Evolutionary conservation across 495 filamentous ascomycete species (phyloP).

Genomic region (Aspergillus funiculosus): DNA sequence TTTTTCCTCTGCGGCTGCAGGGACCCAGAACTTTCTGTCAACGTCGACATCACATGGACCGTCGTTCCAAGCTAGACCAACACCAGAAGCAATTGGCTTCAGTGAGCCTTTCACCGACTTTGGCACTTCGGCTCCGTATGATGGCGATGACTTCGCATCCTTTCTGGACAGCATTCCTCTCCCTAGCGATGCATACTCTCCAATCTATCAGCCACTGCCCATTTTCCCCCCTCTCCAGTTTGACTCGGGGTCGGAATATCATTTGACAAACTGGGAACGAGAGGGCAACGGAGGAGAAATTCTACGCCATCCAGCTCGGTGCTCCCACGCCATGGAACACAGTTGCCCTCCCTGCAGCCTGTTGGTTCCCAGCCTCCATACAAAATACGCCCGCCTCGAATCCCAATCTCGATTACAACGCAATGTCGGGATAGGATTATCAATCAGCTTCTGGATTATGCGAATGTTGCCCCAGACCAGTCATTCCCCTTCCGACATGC

Average conservation of each 20-base stretch:
- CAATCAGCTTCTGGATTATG: slow-evolving; percentile 21
- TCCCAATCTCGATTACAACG: slow-evolving; percentile 32
- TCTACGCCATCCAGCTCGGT: slow-evolving; percentile 32
- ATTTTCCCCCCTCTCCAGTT: slow-evolving; percentile 33
- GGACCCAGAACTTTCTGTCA: not conserved
- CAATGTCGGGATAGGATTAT: slow-evolving; percentile 34
- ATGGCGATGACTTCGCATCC: slow-evolving; percentile 37
- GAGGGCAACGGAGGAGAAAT: slow-evolving; percentile 11
- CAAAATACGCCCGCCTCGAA: slow-evolving; percentile 28
- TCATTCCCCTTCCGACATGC: slow-evolving; percentile 52
- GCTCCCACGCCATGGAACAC: slow-evolving; percentile 34
- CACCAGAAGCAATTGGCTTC: slow-evolving; percentile 24
- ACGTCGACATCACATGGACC: slow-evolving; percentile 13
- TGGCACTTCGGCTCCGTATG: slow-evolving; percentile 18
- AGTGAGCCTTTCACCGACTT: slow-evolving; percentile 26
- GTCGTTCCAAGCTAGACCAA: slow-evolving; percentile 2
- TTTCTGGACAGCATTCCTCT: slow-evolving; percentile 40
- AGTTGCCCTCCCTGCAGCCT: slow-evolving; percentile 36
- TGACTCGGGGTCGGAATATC: slow-evolving; percentile 28
- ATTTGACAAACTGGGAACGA: slow-evolving; percentile 22
- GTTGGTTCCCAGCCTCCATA: slow-evolving; percentile 29
- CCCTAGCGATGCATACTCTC: slow-evolving; percentile 37
- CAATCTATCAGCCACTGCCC: slow-evolving; percentile 36
- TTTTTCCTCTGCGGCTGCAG: not conserved
- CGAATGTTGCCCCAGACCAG: slow-evolving; percentile 34